Evolutionary conservation across 2,329 filamentous ascomycete genomes (phyloP).

Genomic region (Dryadomyces quercivorus): DNA sequence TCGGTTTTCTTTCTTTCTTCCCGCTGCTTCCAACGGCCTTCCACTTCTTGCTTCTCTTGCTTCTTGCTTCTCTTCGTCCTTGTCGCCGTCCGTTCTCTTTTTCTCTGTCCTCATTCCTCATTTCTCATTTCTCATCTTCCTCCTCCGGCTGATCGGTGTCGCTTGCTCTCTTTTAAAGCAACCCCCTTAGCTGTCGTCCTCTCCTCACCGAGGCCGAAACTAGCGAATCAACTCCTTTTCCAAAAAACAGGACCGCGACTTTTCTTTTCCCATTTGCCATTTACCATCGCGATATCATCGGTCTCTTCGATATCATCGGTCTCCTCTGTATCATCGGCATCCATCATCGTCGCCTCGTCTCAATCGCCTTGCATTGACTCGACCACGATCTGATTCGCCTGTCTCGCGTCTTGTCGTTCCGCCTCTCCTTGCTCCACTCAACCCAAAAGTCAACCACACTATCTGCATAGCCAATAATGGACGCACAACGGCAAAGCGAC

Average conservation of each 20-base stretch:
- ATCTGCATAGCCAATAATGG: conserved; percentile 27
- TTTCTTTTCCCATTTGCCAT: background rate
- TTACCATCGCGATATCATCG: background rate
- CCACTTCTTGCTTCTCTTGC: background rate
- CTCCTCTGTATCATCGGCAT: background rate
- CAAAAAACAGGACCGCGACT: background rate
- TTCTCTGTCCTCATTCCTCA: background rate
- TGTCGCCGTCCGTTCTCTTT: background rate
- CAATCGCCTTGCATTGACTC: background rate
- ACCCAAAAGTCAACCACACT: background rate
- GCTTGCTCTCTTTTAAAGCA: background rate
- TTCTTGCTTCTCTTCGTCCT: background rate
- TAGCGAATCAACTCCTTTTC: background rate
- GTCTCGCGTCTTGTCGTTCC: background rate
- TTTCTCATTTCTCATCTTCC: background rate
- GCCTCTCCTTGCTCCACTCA: background rate
- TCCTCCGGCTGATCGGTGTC: background rate
- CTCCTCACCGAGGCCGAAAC: background rate
- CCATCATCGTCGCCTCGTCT: background rate
- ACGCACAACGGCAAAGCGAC: conserved; percentile 45
- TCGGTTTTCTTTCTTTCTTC: background rate
- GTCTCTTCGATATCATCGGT: background rate
- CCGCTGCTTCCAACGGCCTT: background rate
- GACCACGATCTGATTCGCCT: background rate
- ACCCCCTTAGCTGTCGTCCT: background rate